Percentiles rank a stretch among this genome's conserved stretches.
Conservation (phyloP, 129 eudicot species). For the Artemisia annua region DNA sequence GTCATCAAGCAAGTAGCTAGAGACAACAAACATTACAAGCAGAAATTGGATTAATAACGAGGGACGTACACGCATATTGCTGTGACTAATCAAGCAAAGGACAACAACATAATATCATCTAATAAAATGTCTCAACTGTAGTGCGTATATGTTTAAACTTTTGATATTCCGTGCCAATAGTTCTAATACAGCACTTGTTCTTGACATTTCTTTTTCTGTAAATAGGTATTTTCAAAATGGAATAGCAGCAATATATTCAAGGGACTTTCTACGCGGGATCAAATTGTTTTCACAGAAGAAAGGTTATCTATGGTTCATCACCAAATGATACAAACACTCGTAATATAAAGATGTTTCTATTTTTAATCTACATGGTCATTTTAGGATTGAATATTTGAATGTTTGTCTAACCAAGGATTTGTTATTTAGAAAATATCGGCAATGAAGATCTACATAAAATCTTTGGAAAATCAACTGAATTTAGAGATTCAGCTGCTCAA, state of each 20-base stretch:
- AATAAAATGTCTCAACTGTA: too few relatives aligned
- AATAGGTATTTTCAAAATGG: conserved; percentile 31
- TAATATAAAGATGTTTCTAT: background rate
- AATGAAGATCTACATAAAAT: conserved; percentile 31
- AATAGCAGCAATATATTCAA: conserved; percentile 45
- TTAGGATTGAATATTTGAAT: background rate
- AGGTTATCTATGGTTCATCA: conserved; percentile 54
- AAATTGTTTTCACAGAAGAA: conserved; percentile 62
- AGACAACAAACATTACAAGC: too few relatives aligned
- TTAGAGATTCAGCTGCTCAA: conserved; percentile 34
- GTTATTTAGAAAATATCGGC: conserved; percentile 19
- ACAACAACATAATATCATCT: too few relatives aligned
- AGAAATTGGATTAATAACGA: too few relatives aligned
- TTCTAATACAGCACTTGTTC: background rate
- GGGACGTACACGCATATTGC: too few relatives aligned
- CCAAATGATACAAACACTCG: conserved; percentile 38
- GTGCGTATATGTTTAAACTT: conserved; percentile 12
- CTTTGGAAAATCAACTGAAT: conserved; percentile 48
- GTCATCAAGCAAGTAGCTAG: too few relatives aligned
- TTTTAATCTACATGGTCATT: background rate
- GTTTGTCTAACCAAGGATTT: background rate
- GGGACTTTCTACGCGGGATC: conserved; percentile 49
- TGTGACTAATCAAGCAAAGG: too few relatives aligned
- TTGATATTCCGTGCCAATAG: background rate
- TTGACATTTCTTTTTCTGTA: background rate